A percentile compares a stretch with the other conserved stretches of the same genome.
Evolutionary conservation across 345 rosid genomes (phyloP).

Genomic region (Garcia nutans): DNA sequence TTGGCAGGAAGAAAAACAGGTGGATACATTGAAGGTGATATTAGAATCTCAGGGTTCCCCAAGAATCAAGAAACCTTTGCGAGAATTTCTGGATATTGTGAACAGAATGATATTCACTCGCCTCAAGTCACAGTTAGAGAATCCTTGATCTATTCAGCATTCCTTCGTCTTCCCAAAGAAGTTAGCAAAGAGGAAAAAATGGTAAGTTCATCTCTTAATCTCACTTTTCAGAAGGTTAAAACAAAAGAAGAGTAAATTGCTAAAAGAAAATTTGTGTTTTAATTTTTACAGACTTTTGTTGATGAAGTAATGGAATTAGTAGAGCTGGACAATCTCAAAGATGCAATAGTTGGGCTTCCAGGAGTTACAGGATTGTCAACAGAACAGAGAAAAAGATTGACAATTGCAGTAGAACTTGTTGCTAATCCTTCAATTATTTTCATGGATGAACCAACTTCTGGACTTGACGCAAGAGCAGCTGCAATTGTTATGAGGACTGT

Average conservation of each 20-base stretch:
- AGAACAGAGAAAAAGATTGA: slow-evolving; percentile 79
- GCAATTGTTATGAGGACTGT: slow-evolving; percentile 93
- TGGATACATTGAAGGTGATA: slow-evolving; percentile 50
- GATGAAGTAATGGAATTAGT: slow-evolving; percentile 70
- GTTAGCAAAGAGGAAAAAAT: slow-evolving; percentile 21
- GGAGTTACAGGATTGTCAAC: slow-evolving; percentile 78
- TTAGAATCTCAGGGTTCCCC: slow-evolving; percentile 49
- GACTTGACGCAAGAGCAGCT: slow-evolving; percentile 87
- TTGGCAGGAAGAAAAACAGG: slow-evolving; percentile 62
- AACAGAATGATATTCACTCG: slow-evolving; percentile 62
- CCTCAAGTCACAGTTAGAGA: slow-evolving; percentile 57
- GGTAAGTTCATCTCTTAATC: slow-evolving; percentile 6
- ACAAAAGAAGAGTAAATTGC: background rate
- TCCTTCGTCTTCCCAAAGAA: slow-evolving; percentile 28
- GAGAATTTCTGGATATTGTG: slow-evolving; percentile 60
- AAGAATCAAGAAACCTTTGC: slow-evolving; percentile 62
- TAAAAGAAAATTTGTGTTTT: background rate
- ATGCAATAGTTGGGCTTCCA: slow-evolving; percentile 64
- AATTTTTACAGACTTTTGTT: slow-evolving; percentile 47
- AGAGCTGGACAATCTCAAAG: slow-evolving; percentile 56
- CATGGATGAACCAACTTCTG: slow-evolving; percentile 95
- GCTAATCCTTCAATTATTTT: slow-evolving; percentile 86
- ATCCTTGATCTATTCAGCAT: slow-evolving; percentile 52
- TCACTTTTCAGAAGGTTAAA: background rate
- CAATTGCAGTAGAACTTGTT: slow-evolving; percentile 80